Evolutionary conservation across 2,329 filamentous ascomycete species (phyloP), one percentile per base, ranked within the genome.

Genomic region (Exophiala dermatitidis): DNA sequence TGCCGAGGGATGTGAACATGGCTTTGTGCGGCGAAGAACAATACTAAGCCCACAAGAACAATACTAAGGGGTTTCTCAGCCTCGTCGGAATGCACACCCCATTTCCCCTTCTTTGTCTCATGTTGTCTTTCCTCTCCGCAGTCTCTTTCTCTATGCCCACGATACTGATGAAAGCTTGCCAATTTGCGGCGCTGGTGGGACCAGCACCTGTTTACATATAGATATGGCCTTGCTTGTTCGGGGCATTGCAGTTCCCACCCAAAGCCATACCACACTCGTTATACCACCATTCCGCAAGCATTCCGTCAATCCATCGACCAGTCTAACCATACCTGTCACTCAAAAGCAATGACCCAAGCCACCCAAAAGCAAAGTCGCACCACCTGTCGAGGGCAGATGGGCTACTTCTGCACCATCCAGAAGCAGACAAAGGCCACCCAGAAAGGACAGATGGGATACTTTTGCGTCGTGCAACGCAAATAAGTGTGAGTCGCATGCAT

Each of bases 61-160:
- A 61, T 61, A 61, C 51, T 12, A 61, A 61, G 57, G 46, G 46
- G 53, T 9, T 10, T 26, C 52, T 54, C 52, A 55, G 55, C 52
- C 55, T 55, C 48, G 49, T 36, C 40, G 37, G 6, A 41, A 31
- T 28, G 36, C 7, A n/a, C 4, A 19, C 4, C n/a, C 19, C 7
- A 38, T 31, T 48, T 48, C 52, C 50, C 50, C 42, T 47, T 7
- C 28, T 41, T 33, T 29, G 31, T 37, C 33, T 32, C 7, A 12
- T 28, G 8, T 19, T 28, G 19, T 42, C 36, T 40, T 34, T 31
- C 29, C 41, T 29, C 45, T 47, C 26, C 42, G 10, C 19, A 6
- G 19, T 3, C 12, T 9, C 38, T 41, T 41, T 41, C 38, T 7
- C 38, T 26, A 5, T 19, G 19, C 19, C 19, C 19, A 19, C 1